A percentile compares a stretch with the other conserved stretches of the same genome.
Evolutionary conservation across 805 yeast genomes (phyloP).

Genomic region (Cyberlindnera subsufficiens): DNA sequence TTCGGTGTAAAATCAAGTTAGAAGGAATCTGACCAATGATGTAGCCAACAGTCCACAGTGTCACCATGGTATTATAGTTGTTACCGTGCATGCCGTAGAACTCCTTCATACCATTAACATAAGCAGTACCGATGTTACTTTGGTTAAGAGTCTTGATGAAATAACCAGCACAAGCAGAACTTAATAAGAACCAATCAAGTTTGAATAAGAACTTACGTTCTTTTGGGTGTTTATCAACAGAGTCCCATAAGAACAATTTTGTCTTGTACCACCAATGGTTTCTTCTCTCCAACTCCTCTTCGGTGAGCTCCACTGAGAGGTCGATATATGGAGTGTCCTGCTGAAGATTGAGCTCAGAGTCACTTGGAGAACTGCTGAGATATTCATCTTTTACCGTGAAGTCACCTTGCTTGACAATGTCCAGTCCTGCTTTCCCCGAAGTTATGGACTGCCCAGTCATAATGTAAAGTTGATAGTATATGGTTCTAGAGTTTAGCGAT

Average conservation of each 20-base stretch:
- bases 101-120: constrained; percentile 43
- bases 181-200: constrained; percentile 33
- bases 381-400: no score
- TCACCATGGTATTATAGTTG: constrained; percentile 36
- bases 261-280: constrained; percentile 9
- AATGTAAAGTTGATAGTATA: no score
- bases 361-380: no score
- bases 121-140: constrained; percentile 38
- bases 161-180: constrained; percentile 39
- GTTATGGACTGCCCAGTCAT: no score
- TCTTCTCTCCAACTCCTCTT: constrained; percentile 10
- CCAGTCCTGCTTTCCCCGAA: no score
- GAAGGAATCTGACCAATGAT: constrained; percentile 46
- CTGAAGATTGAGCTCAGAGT: no score
- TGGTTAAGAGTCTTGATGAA: constrained; percentile 40
- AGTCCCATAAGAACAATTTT: constrained; percentile 23
- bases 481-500: no score
- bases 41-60: constrained; percentile 45
- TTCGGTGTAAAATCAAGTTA: constrained; percentile 33
- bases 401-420: no score
- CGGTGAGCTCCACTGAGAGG: constrained; percentile 4
- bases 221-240: constrained; percentile 28
- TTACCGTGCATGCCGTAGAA: constrained; percentile 33
- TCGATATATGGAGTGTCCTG: constrained; percentile 11
- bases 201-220: constrained; percentile 31